Evolutionary conservation across 345 rosid species (phyloP), one percentile per base, ranked within the genome.

Genomic region (Eucalyptus albens): DNA sequence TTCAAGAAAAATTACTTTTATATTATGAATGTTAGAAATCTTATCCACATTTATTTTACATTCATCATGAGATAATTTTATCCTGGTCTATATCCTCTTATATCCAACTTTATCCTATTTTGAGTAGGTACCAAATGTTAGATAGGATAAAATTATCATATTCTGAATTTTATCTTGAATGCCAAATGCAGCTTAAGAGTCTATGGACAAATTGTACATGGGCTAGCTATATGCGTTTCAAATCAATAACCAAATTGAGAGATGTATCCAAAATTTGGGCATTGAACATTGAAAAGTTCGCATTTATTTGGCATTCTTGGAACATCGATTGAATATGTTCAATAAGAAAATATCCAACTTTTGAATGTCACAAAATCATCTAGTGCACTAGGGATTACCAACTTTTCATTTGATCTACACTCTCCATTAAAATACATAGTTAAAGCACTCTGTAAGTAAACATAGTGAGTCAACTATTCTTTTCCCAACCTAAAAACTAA

Each of bases 111-210:
- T 19, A 53, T 53, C 59, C 0, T 53, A 53, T 53, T 8, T 53
- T 53, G 2, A 8, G 10, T 0, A 19, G 0, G 0, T 9, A 19
- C 2, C 5, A 8, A 53, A 53, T 53, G 5, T 1, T 53, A 2
- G 5, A 53, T 53, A 53, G 1, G 10, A 53, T 19, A 53, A 19
- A 53, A 51, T 51, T 16, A 51, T 51, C 8, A 3, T 51, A 51
- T 51, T 47, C 14, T 19, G 0, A 53, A 47, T 47, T 53, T 53
- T 19, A 3, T 53, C 5, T 53, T 8, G 26, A 53, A 22, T 8
- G 5, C 0, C 1, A 53, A 53, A 19, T 2, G 0, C 0, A 7
- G 1, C 6, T 24, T 24, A 56, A 4, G 6, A 56, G 62, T 56
- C 62, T 56, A 56, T 9, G 24, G 29, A 56, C 62, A 24, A 22